phyloP scores from a whole-genome alignment of 179 eudicot genomes.

The Silene vulgaris region DNA sequence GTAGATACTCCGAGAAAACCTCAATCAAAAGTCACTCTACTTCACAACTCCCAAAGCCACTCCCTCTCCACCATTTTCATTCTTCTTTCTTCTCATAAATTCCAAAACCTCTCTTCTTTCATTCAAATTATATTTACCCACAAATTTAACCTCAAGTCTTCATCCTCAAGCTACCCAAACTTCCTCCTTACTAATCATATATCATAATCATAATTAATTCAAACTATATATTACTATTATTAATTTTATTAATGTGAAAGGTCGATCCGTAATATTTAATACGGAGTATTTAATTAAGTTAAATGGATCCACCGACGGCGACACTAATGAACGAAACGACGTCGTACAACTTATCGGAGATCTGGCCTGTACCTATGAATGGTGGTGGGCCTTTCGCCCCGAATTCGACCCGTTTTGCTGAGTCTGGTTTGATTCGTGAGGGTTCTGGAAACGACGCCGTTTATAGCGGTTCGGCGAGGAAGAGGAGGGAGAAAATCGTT shows the following conservation, averaged over 20 bases:
- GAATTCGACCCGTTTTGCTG: conserved; percentile 34
- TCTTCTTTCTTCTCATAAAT: not conserved
- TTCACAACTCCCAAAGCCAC: not conserved
- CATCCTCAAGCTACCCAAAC: too few relatives aligned
- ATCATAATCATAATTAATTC: too few relatives aligned
- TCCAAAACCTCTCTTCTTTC: too few relatives aligned
- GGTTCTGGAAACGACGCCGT: conserved; percentile 21
- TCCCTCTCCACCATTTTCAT: conserved; percentile 4
- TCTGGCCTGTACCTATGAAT: conserved; percentile 70
- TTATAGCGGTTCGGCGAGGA: not conserved
- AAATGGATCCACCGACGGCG: conserved; percentile 35
- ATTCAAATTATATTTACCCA: not conserved
- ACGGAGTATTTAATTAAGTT: too few relatives aligned
- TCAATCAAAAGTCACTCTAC: not conserved
- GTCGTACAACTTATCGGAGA: conserved; percentile 58
- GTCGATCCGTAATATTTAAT: not conserved
- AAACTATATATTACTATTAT: too few relatives aligned
- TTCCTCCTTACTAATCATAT: too few relatives aligned
- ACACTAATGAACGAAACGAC: conserved; percentile 38
- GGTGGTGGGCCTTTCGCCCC: conserved; percentile 29
- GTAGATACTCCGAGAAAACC: conserved; percentile 2
- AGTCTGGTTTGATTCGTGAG: conserved; percentile 28
- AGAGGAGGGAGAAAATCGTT: not conserved
- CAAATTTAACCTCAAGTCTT: too few relatives aligned
- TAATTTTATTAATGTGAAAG: not conserved